Base-by-base conservation (phyloP, 768 basidiomycete species). In the Termitomyces sp. region DNA sequence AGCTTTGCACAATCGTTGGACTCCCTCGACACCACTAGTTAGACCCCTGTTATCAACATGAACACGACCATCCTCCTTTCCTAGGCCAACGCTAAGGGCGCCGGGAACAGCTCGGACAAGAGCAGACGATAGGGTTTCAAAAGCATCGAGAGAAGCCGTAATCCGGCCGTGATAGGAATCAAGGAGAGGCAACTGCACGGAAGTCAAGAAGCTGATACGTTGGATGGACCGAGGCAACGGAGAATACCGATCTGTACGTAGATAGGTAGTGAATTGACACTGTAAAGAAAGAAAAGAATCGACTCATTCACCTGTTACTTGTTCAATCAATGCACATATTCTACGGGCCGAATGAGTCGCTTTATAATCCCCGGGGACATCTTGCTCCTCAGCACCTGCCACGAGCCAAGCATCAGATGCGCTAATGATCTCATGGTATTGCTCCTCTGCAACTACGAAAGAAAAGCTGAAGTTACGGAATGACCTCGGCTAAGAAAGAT, bases 21-120 rank as follows among this genome's bases (percentile, higher is more conserved):
- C 80, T 12, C 95, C 97, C 50, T 88, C 87, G 3, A 90, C 81
- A 1, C 97, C 97, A 36, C 82, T 84, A 0, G 94, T 95, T 59
- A 93, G 76, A 57, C 79, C 80, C 57, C 78, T 76, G 8, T 84
- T 76, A 64, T 91, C 87, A 4, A 81, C 77, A 52, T 75, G 74
- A 33, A 73, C 71, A 4, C 68, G 62, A 47, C 70, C 69, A 39
- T 76, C 73, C 51, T 75, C 75, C 57, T 79, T 73, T 31, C 75
- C 74, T n/a, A 84, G 71, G 47, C 77, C 78, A 46, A 85, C 85
- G 20, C 83, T 80, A 41, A 98, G 78, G 0, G 93, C 93, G 18
- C 97, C 97, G 1, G 97, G 97, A 1, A 98, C 94, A 4, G 89
- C 89, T 15, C 93, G 87, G 42, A 94, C 84, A 62, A 99, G 85